Evolutionary conservation across 495 filamentous ascomycete genomes (phyloP).

Genomic region (Clohesyomyces aquaticus): DNA sequence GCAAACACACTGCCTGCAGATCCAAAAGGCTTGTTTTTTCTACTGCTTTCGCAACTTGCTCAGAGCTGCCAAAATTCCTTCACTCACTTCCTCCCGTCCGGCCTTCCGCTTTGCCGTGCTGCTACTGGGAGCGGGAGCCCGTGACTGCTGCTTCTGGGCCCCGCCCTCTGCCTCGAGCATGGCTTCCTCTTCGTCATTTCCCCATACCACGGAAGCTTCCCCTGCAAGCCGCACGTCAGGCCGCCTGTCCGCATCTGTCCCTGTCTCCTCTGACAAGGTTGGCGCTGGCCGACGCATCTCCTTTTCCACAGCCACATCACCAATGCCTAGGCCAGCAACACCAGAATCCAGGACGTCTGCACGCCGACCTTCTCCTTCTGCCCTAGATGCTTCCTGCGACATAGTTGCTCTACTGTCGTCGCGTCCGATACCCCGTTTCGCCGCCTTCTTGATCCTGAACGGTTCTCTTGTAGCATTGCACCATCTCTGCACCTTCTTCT

Average conservation of each 20-base stretch:
- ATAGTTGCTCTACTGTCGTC: slow-evolving; percentile 40
- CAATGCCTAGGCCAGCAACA: neutral
- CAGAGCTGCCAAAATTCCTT: slow-evolving; percentile 62
- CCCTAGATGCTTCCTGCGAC: slow-evolving; percentile 26
- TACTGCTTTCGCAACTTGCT: slow-evolving; percentile 51
- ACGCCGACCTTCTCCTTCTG: slow-evolving; percentile 26
- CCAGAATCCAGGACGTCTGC: neutral
- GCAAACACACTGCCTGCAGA: neutral
- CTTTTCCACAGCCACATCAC: neutral
- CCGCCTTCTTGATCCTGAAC: slow-evolving; percentile 73
- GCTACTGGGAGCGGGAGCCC: slow-evolving; percentile 9
- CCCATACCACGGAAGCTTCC: slow-evolving; percentile 39
- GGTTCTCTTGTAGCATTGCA: slow-evolving; percentile 77
- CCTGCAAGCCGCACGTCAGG: slow-evolving; percentile 43
- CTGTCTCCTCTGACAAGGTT: slow-evolving; percentile 21
- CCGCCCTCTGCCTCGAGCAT: slow-evolving; percentile 43
- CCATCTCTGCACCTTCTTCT: slow-evolving; percentile 91
- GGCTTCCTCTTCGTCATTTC: slow-evolving; percentile 50
- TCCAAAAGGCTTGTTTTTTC: neutral
- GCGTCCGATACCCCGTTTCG: slow-evolving; percentile 54
- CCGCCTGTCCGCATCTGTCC: slow-evolving; percentile 40
- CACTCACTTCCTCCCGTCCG: slow-evolving; percentile 51
- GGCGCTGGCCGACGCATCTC: slow-evolving; percentile 16
- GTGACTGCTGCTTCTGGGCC: slow-evolving; percentile 9
- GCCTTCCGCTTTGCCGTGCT: slow-evolving; percentile 45